Percentiles rank a stretch among this genome's conserved stretches.
Evolutionary conservation across 2,329 filamentous ascomycete species (phyloP).

Genomic region (Byssochlamys sp.): DNA sequence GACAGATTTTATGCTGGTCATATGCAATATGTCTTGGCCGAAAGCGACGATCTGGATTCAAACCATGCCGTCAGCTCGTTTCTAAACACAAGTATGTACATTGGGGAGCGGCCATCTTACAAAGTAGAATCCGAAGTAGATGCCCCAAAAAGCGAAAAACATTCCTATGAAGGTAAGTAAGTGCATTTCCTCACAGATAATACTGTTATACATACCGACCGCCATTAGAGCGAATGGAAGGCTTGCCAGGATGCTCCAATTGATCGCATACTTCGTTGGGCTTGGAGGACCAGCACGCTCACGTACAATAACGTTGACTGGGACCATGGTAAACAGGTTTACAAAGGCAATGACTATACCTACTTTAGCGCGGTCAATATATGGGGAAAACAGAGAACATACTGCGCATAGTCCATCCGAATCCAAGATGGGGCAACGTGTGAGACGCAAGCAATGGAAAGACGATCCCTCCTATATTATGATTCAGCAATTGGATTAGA

Average conservation of each 20-base stretch:
- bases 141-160: constrained; percentile 23
- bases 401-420: not conserved
- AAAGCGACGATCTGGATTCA: constrained; percentile 17
- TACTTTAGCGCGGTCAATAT: not conserved
- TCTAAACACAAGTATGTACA: not conserved
- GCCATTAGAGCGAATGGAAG: not conserved
- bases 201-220: constrained; percentile 9
- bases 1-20: constrained; percentile 11
- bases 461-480: not conserved
- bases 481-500: not conserved
- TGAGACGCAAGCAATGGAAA: not conserved
- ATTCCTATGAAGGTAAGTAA: constrained; percentile 2
- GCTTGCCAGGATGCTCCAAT: not conserved
- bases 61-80: not conserved
- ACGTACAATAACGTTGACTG: not conserved
- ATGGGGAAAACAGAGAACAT: not conserved
- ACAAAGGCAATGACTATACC: not conserved
- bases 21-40: constrained; percentile 15
- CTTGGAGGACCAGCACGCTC: not conserved
- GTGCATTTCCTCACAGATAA: not conserved
- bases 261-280: not conserved
- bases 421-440: not conserved
- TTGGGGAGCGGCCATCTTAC: constrained; percentile 3
- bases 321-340: not conserved
- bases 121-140: constrained; percentile 25